Percentiles rank a stretch among this genome's conserved stretches.
Conservation (phyloP, 192 early-diverging fungal species). For the Coemansia sp. region DNA sequence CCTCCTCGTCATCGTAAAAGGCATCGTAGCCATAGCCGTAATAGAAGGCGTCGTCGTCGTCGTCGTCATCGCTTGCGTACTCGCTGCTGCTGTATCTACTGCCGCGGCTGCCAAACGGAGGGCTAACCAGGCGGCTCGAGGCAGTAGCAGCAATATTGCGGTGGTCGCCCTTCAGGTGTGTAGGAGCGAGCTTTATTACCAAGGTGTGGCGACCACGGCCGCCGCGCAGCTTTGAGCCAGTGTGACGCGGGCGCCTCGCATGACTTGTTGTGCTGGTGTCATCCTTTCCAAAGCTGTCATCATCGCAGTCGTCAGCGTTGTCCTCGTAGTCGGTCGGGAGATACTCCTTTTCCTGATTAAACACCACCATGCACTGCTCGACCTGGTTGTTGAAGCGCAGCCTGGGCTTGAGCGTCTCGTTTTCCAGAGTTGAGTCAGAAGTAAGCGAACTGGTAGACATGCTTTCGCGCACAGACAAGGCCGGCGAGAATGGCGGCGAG, state of each 20-base stretch:
- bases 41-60: conserved; percentile 9
- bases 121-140: background rate
- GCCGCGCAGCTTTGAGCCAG: conserved; percentile 6
- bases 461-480: conserved; percentile 47
- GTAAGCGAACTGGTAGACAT: conserved; percentile 52
- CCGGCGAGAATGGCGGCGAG: conserved; percentile 40
- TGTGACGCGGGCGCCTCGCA: conserved; percentile 9
- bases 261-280: background rate
- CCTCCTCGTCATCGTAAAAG: conserved; percentile 38
- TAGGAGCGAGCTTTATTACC: conserved; percentile 51
- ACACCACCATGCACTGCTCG: conserved; percentile 58
- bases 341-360: conserved; percentile 54
- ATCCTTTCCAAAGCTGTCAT: background rate
- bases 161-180: conserved; percentile 53
- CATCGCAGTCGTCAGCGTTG: conserved; percentile 21
- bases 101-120: background rate
- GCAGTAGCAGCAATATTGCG: conserved; percentile 30
- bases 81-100: background rate
- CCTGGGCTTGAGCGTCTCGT: conserved; percentile 37
- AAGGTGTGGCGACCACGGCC: conserved; percentile 33
- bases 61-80: conserved; percentile 11
- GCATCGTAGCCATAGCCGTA: conserved; percentile 14
- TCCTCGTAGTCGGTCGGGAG: conserved; percentile 50
- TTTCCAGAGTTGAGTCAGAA: conserved; percentile 42
- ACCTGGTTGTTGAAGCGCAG: conserved; percentile 56